Evolutionary conservation across 176 grass and related monocot genomes (phyloP).

Genomic region (Rhynchospora breviuscula): DNA sequence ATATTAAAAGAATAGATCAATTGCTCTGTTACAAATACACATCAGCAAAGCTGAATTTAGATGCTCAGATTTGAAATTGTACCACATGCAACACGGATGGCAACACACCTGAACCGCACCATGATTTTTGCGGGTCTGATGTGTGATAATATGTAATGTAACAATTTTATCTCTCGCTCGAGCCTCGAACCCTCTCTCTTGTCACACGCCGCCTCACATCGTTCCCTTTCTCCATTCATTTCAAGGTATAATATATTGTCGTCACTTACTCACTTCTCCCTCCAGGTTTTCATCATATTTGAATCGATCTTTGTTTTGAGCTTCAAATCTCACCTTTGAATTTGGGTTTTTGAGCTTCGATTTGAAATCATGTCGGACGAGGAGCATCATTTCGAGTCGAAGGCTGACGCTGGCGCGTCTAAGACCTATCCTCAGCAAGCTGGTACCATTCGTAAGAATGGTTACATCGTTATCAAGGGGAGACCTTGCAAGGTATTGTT

Average conservation of each 20-base stretch:
- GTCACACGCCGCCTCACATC: background rate
- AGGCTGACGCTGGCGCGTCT: constrained; percentile 48
- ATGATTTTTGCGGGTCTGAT: background rate
- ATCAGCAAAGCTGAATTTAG: too few species aligned
- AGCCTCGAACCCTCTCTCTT: background rate
- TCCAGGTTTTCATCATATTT: background rate
- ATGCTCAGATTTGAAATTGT: background rate
- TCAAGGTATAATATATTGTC: background rate
- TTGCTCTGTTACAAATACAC: too few species aligned
- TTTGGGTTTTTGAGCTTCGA: too few species aligned
- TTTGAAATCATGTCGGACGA: too few species aligned
- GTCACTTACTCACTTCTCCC: background rate
- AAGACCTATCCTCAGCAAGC: constrained; percentile 97
- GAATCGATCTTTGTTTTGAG: background rate
- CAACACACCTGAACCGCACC: background rate
- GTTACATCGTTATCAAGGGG: constrained; percentile 78
- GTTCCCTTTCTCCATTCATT: background rate
- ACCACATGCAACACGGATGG: background rate
- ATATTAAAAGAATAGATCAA: too few species aligned
- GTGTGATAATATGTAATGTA: background rate
- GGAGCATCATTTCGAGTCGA: too few species aligned
- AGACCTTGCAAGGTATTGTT: constrained; percentile 81
- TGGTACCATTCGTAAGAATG: constrained; percentile 86
- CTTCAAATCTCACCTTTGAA: too few species aligned
- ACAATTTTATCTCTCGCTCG: background rate